Evolutionary conservation across 805 yeast genomes (phyloP).

Genomic region (Blastobotrys americana): DNA sequence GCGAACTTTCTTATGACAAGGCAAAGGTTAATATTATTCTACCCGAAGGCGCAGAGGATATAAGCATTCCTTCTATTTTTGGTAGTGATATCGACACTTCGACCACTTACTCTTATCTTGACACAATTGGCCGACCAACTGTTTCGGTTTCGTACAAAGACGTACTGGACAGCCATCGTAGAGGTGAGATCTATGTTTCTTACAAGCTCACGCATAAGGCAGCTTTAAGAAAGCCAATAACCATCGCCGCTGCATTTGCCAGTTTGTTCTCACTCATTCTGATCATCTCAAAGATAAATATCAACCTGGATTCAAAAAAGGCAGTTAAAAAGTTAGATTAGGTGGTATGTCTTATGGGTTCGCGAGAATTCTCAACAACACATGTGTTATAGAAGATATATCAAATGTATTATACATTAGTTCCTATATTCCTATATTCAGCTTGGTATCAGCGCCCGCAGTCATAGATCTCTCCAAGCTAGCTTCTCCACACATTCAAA

Average conservation of each 20-base stretch:
- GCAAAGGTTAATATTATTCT: slow-evolving; percentile 57
- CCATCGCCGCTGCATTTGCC: slow-evolving; percentile 50
- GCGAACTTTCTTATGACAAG: slow-evolving; percentile 58
- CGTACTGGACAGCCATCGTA: slow-evolving; percentile 60
- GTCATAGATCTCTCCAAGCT: slow-evolving; percentile 58
- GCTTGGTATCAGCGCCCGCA: neutral
- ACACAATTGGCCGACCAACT: slow-evolving; percentile 71
- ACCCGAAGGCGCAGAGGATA: slow-evolving; percentile 76
- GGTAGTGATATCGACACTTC: slow-evolving; percentile 20
- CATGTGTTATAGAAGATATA: too few species aligned
- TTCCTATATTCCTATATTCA: too few species aligned
- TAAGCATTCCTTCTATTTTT: slow-evolving; percentile 49
- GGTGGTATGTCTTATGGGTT: neutral
- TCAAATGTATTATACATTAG: too few species aligned
- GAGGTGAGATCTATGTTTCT: slow-evolving; percentile 48
- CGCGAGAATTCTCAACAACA: neutral
- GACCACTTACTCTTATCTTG: slow-evolving; percentile 44
- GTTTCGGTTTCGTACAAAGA: slow-evolving; percentile 53
- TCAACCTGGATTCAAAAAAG: slow-evolving; percentile 25
- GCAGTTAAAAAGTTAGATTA: slow-evolving; percentile 3
- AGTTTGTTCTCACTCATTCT: slow-evolving; percentile 52
- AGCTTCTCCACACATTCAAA: slow-evolving; percentile 63
- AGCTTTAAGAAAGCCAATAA: slow-evolving; percentile 57
- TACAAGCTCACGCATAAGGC: slow-evolving; percentile 53
- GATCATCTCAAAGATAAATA: slow-evolving; percentile 41